Percentiles rank a stretch among this genome's conserved stretches.
Conservation (phyloP, 2,329 filamentous ascomycete species). For the Fragosphaeria purpurea region DNA sequence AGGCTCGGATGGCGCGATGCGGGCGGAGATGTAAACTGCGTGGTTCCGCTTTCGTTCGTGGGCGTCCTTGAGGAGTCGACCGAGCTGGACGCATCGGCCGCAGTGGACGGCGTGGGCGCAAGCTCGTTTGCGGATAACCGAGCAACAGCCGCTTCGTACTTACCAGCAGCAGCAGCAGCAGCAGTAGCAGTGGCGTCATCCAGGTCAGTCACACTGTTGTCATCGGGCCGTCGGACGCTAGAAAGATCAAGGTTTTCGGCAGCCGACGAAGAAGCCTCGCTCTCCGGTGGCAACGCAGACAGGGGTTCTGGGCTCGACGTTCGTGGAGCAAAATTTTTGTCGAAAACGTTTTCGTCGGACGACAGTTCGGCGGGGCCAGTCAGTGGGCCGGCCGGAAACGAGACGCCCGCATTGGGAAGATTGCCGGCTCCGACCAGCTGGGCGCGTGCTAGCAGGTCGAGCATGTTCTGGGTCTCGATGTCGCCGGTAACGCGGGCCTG, state of each 20-base stretch:
- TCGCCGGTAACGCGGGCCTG: slow-evolving; percentile 77
- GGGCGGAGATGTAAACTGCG: slow-evolving; percentile 42
- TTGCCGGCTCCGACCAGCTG: slow-evolving; percentile 65
- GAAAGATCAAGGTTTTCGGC: no score
- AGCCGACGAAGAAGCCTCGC: no score
- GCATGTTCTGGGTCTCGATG: slow-evolving; percentile 78
- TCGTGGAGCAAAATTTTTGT: slow-evolving; percentile 61
- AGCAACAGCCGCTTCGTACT: no score
- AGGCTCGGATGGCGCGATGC: slow-evolving; percentile 49
- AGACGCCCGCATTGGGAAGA: slow-evolving; percentile 31
- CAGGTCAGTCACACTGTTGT: slow-evolving; percentile 2
- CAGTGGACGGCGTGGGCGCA: neutral
- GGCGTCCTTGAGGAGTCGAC: slow-evolving; percentile 43
- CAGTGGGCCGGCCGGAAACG: slow-evolving; percentile 48
- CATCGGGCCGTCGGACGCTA: slow-evolving; percentile 14
- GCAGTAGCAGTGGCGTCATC: neutral
- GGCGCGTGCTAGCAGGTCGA: slow-evolving; percentile 75
- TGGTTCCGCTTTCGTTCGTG: slow-evolving; percentile 46
- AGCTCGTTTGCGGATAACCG: neutral
- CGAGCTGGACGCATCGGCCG: slow-evolving; percentile 24
- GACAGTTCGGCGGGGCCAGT: slow-evolving; percentile 70
- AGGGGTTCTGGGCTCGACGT: slow-evolving; percentile 40
- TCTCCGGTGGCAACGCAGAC: neutral
- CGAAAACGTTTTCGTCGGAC: slow-evolving; percentile 66
- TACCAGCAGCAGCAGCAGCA: no score